Evolutionary conservation across 192 early-diverging fungal genomes (phyloP), one percentile per base, ranked within the genome.

Genomic region (Gaertneriomyces sp.): DNA sequence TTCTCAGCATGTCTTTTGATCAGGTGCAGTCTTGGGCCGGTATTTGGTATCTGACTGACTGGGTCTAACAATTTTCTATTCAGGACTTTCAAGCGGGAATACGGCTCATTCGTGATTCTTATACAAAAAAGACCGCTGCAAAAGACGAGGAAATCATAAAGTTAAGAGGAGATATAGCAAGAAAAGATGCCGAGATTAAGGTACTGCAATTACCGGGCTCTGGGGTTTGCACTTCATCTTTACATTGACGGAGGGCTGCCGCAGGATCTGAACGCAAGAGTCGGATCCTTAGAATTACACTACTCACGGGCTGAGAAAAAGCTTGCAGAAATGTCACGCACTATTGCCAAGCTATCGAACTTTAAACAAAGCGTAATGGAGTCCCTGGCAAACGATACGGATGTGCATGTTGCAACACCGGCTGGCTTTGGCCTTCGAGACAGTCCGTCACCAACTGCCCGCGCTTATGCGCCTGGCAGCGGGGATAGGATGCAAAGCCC

Each of bases 341-440:
- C 73, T 4, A 57, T 74, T 11, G 40, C 42, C 7, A 74, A 70
- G 46, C 56, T 74, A n/a, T 58, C 73, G 5, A 63, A 19, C 20
- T 74, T 74, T 59, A 74, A 70, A 43, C 62, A 70, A 44, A 64
- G 50, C 49, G 73, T 74, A 8, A 69, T 70, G 62, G 62, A 76
- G 20, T 73, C 72, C 14, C 44, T 73, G 9, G 61, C 42, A 7
- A 49, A 46, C 11, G 72, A 73, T 17, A 53, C 53, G 19, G 72
- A 62, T 12, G 61, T 38, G 10, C 51, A 69, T 10, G 47, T 20
- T n/a, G 40, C 43, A 54, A 9, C 25, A 3, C 44, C 12, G 14
- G 40, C 16, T 25, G n/a, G 25, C 25, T 50, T 50, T 2, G 47
- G 47, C 14, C 47, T n/a, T 17, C 47, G 17, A 17, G 47, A 50